Conservation (phyloP, 345 rosid species). For the Raphanus sativus region DNA sequence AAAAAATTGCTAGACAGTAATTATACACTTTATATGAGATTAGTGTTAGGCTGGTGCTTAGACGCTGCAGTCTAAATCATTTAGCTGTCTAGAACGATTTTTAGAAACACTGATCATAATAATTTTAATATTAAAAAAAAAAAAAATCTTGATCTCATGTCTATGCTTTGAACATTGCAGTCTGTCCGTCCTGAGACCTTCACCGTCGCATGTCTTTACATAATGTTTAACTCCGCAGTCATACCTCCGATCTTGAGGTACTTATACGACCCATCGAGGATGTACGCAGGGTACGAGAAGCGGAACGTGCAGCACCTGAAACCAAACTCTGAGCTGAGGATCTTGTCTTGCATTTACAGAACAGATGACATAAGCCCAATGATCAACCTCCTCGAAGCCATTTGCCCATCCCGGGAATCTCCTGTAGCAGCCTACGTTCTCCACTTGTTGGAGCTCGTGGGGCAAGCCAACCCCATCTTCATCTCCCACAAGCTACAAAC, state of each 20-base stretch:
- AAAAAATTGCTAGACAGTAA: background rate
- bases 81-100: no score
- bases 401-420: slow-evolving; percentile 38
- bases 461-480: slow-evolving; percentile 49
- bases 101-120: background rate
- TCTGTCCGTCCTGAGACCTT: slow-evolving; percentile 34
- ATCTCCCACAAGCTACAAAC: slow-evolving; percentile 48
- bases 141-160: background rate
- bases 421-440: slow-evolving; percentile 47
- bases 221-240: slow-evolving; percentile 24
- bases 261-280: slow-evolving; percentile 54
- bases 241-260: slow-evolving; percentile 46
- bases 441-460: slow-evolving; percentile 55
- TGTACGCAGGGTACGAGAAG: slow-evolving; percentile 48
- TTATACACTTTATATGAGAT: background rate
- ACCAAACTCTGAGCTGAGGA: slow-evolving; percentile 37
- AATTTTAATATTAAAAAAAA: background rate
- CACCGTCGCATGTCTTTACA: slow-evolving; percentile 29
- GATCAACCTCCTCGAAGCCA: slow-evolving; percentile 41
- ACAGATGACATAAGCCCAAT: slow-evolving; percentile 41
- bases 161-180: slow-evolving; percentile 25
- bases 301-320: slow-evolving; percentile 43
- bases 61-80: no score
- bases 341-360: slow-evolving; percentile 53
- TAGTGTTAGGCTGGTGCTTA: background rate